Percentiles rank a stretch among this genome's conserved stretches.
Conservation (phyloP, 2,329 filamentous ascomycete species). For the Ceratocystis destructans region DNA sequence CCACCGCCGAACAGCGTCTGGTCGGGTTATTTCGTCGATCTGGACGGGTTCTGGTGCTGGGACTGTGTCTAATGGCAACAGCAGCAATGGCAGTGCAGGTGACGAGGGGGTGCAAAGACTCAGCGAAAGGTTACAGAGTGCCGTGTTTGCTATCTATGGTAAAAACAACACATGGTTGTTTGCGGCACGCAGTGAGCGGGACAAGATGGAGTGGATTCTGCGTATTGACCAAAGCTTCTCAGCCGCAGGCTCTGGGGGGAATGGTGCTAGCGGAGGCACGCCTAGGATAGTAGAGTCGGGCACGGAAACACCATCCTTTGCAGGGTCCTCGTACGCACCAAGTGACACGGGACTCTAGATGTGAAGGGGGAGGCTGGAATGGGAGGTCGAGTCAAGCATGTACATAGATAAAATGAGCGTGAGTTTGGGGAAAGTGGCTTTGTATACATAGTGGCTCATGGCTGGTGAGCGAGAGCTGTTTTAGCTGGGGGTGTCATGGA, state of each 20-base stretch:
- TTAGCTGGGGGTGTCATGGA: too few relatives aligned
- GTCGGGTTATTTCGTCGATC: constrained; percentile 41
- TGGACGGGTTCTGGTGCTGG: constrained; percentile 38
- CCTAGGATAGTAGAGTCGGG: background rate
- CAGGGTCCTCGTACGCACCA: constrained; percentile 11
- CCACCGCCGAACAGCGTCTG: constrained; percentile 38
- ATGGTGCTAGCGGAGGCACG: background rate
- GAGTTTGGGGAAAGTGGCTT: too few relatives aligned
- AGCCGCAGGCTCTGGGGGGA: constrained; percentile 26
- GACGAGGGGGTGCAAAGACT: constrained; percentile 37
- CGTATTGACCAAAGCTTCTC: constrained; percentile 70
- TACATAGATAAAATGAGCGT: background rate
- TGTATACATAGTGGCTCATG: too few relatives aligned
- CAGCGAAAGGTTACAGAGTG: constrained; percentile 47
- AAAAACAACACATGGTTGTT: constrained; percentile 93
- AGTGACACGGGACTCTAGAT: background rate
- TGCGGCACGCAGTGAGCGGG: constrained; percentile 71
- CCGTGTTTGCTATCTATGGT: constrained; percentile 89
- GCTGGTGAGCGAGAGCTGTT: too few relatives aligned
- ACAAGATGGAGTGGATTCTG: constrained; percentile 96
- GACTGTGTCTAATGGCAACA: constrained; percentile 1
- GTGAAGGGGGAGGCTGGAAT: background rate
- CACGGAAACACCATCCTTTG: constrained; percentile 1
- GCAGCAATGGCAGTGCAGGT: constrained; percentile 19
- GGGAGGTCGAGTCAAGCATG: background rate